These are phyloP conservation scores for Stylosanthes scabra DNA, from an alignment of 331 rosid species.

Conservation along the genomic window DNA sequence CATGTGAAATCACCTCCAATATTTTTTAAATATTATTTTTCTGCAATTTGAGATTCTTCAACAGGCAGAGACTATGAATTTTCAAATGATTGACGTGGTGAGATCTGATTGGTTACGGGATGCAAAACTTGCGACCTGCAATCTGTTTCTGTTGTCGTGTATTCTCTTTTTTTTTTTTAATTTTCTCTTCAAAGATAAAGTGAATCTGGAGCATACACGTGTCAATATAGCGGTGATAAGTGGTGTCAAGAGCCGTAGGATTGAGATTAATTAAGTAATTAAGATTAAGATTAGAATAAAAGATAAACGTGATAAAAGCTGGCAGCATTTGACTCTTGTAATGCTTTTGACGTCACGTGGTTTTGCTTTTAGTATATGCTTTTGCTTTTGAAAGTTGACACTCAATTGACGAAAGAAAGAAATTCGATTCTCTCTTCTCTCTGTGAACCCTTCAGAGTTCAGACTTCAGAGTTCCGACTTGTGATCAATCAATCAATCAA, in stretches of 20 bases:
- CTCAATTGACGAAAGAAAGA: background rate
- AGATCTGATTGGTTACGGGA: background rate
- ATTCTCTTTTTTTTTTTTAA: background rate
- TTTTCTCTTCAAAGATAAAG: background rate
- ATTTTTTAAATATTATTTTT: background rate
- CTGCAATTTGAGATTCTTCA: background rate
- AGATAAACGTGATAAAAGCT: conserved; percentile 37
- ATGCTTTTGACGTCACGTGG: conserved; percentile 38
- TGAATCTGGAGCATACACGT: conserved; percentile 1
- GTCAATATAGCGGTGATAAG: background rate
- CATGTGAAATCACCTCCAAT: background rate
- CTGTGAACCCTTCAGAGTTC: too few species aligned
- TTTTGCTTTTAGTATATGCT: background rate
- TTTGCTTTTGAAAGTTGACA: conserved; percentile 32
- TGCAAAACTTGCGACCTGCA: conserved; percentile 8
- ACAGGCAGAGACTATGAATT: background rate
- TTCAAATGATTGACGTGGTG: conserved; percentile 6
- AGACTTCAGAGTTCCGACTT: too few species aligned
- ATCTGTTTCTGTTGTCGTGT: background rate
- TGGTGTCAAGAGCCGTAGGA: too few species aligned
- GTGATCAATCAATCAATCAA: too few species aligned
- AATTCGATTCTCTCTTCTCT: background rate
- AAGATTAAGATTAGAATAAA: too few species aligned
- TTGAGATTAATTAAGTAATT: background rate
- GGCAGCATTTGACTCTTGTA: conserved; percentile 42